Conservation (phyloP, 345 rosid species). For the Acer campestre region DNA sequence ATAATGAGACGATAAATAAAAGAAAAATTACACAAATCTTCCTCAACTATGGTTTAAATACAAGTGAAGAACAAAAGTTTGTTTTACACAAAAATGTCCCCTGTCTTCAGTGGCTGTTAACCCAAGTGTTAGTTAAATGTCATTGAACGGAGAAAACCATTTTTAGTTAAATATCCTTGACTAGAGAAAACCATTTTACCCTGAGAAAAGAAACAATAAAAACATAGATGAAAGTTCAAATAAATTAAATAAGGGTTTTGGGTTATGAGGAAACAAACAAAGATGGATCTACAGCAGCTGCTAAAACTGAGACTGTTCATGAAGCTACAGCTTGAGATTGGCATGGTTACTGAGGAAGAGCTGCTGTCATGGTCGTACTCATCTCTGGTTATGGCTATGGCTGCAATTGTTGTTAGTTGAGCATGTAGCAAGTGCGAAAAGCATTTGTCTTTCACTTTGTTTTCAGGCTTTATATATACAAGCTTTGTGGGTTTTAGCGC, state of each 20-base stretch:
- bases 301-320: conserved; percentile 79
- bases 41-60: not conserved
- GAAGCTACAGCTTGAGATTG: conserved; percentile 86
- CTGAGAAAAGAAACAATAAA: not conserved
- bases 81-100: not conserved
- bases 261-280: conserved; percentile 43
- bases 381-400: conserved; percentile 36
- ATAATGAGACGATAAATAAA: not conserved
- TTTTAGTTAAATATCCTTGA: not conserved
- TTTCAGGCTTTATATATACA: conserved; percentile 24
- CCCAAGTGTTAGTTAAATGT: not conserved
- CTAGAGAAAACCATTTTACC: not conserved
- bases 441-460: not conserved
- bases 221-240: not conserved
- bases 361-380: conserved; percentile 67
- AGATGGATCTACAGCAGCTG: conserved; percentile 73
- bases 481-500: not conserved
- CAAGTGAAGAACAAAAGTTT: not conserved
- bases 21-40: not conserved
- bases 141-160: not conserved
- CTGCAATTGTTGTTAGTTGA: conserved; percentile 39
- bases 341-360: conserved; percentile 55
- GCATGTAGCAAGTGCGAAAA: not conserved
- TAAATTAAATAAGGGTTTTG: conserved; percentile 23
- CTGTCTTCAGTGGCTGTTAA: not conserved